Percentiles rank a stretch among this genome's conserved stretches.
Conservation (phyloP, 2,329 filamentous ascomycete species). For the Verticillium isaacii region DNA sequence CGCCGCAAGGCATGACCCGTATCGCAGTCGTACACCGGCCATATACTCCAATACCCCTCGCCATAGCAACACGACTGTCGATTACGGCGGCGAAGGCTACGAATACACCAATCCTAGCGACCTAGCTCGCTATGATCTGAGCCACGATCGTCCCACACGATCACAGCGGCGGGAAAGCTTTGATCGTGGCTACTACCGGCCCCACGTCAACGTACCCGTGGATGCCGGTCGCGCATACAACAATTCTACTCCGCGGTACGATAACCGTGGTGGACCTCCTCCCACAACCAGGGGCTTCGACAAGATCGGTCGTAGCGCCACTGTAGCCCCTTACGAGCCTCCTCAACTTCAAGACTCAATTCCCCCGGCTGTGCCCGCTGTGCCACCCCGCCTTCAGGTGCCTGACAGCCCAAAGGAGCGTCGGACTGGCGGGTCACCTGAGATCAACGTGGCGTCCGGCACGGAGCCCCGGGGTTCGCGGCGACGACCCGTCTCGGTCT, state of each 20-base stretch:
- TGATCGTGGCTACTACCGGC: conserved; percentile 50
- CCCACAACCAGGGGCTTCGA: conserved; percentile 68
- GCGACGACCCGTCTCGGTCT: conserved; percentile 46
- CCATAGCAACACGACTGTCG: conserved; percentile 30
- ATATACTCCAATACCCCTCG: conserved; percentile 40
- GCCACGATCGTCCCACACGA: conserved; percentile 39
- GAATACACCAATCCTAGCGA: conserved; percentile 62
- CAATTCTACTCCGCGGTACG: conserved; percentile 28
- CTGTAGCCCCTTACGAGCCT: conserved; percentile 37
- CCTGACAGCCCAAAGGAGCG: conserved; percentile 1
- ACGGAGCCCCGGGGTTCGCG: conserved; percentile 15
- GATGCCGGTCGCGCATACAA: conserved; percentile 19
- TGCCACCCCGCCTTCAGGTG: conserved; percentile 20
- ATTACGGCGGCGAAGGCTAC: conserved; percentile 56
- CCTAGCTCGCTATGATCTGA: conserved; percentile 56
- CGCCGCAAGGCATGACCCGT: conserved; percentile 35
- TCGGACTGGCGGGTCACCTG: conserved; percentile 4
- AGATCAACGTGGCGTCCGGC: conserved; percentile 6
- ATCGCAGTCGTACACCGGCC: conserved; percentile 41
- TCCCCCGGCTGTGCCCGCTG: conserved; percentile 30
- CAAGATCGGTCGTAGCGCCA: conserved; percentile 50
- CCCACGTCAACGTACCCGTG: conserved; percentile 37
- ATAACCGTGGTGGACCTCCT: conserved; percentile 50
- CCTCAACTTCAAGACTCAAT: conserved; percentile 37
- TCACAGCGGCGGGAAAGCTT: conserved; percentile 47